phyloP scores from a whole-genome alignment of 2,329 filamentous ascomycete species.

The Onygena corvina region DNA sequence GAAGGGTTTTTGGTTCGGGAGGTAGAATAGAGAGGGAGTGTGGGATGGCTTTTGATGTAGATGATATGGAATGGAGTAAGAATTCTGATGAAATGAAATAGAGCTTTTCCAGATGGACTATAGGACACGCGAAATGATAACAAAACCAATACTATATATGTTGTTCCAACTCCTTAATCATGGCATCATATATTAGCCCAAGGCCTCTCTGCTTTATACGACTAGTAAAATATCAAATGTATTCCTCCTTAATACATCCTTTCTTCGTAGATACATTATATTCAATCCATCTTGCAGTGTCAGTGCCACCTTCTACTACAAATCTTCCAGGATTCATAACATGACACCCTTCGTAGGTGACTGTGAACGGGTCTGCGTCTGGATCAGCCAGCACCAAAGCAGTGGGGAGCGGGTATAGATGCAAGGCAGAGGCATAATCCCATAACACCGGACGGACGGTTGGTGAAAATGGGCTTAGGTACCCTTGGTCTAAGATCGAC shows the following conservation, averaged over 20 bases:
- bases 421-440: conserved; percentile 67
- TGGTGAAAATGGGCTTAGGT: conserved; percentile 77
- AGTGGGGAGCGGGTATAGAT: conserved; percentile 79
- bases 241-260: neutral
- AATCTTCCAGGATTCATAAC: conserved; percentile 85
- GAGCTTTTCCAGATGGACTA: neutral
- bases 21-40: conserved; percentile 9
- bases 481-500: conserved; percentile 80
- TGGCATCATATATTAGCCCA: neutral
- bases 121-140: neutral
- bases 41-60: too few species aligned
- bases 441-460: conserved; percentile 70
- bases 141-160: neutral
- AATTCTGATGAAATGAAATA: too few species aligned
- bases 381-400: conserved; percentile 71
- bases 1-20: conserved; percentile 5
- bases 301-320: conserved; percentile 55
- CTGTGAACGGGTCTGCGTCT: conserved; percentile 66
- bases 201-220: neutral
- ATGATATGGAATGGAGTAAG: too few species aligned
- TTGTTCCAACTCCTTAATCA: too few species aligned
- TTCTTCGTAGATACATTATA: conserved; percentile 49
- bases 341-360: conserved; percentile 91
- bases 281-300: conserved; percentile 72
- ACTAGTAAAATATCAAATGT: neutral